Base-by-base conservation (phyloP, 1,284 basidiomycete species). In the Malassezia equina region DNA sequence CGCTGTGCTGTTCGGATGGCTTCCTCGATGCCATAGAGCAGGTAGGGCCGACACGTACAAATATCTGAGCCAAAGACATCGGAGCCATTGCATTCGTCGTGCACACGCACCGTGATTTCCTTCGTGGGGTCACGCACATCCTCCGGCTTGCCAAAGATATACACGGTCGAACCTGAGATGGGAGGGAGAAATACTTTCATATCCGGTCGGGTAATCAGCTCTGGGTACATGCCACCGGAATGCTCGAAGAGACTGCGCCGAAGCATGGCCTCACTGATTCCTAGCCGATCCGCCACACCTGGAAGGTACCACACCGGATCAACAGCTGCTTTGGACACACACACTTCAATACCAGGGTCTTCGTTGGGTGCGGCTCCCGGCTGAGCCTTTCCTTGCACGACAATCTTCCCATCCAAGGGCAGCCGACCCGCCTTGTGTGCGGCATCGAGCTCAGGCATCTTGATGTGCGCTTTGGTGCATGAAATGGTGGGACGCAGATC, bases 121-220 rank as follows among this genome's bases (percentile, higher is more conserved):
- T 90, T 66, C 21, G 52, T 59, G 7, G 61, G 61, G 50, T 73
- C 73, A 28, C 71, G 62, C 7, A 72, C 55, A 25, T 64, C 65
- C 36, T 61, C 53, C 4, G 64, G 60, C 41, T 62, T 52, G 79
- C 59, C 69, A 84, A 88, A 90, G 65, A 96, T 94, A 77, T 96
- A 96, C 8, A 89, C 88, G 0, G 90, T 93, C 66, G 90, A 75
- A 33, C 84, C 84, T 2, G 90, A 90, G 60, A 96, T 95, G 0
- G 91, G 93, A 0, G 93, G 91, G 0, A 95, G 80, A 80, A 95
- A 95, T 23, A 90, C 81, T 75, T 93, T 91, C 78, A 96, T 86
- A 72, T 94, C 90, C 1, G 88, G 90, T 13, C 91, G 83, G 9
- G 91, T 95, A 65, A 96, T 84, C 44, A 96, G 82, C 67, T 96